These are phyloP conservation scores for Fragaria ananassa DNA, from an alignment of 306 rosid species.

Conservation along the genomic window DNA sequence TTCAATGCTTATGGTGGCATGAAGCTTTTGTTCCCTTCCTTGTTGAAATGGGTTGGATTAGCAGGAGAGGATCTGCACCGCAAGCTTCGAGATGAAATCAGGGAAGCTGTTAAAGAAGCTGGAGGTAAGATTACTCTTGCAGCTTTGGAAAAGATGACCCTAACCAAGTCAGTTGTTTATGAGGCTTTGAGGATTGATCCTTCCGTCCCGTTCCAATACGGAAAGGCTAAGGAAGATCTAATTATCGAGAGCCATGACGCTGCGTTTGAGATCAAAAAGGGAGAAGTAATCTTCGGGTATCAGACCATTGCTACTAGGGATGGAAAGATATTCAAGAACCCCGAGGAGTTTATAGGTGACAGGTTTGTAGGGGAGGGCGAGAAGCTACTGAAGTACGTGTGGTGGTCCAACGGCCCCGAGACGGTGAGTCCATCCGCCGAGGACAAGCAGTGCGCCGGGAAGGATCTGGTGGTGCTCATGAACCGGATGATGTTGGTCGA, in stretches of 20 bases:
- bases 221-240: constrained; percentile 53
- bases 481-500: constrained; percentile 62
- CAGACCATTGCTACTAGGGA: constrained; percentile 64
- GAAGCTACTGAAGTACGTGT: constrained; percentile 42
- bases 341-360: constrained; percentile 43
- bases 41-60: constrained; percentile 58
- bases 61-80: constrained; percentile 45
- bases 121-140: constrained; percentile 35
- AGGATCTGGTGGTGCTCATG: constrained; percentile 55
- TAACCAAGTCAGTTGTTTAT: constrained; percentile 56
- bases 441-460: constrained; percentile 79
- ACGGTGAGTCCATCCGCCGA: constrained; percentile 37
- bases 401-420: constrained; percentile 69
- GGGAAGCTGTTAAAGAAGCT: constrained; percentile 28
- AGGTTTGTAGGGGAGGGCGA: constrained; percentile 37
- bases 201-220: constrained; percentile 68
- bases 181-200: constrained; percentile 64
- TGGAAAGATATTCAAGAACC: constrained; percentile 38
- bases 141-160: constrained; percentile 50
- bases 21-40: constrained; percentile 40
- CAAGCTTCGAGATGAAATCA: constrained; percentile 46
- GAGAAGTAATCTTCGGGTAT: constrained; percentile 65
- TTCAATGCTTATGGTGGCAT: constrained; percentile 69
- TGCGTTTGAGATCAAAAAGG: constrained; percentile 52
- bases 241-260: constrained; percentile 56